Conservation (phyloP, 495 filamentous ascomycete genomes). For the Jackrogersella multiformis region DNA sequence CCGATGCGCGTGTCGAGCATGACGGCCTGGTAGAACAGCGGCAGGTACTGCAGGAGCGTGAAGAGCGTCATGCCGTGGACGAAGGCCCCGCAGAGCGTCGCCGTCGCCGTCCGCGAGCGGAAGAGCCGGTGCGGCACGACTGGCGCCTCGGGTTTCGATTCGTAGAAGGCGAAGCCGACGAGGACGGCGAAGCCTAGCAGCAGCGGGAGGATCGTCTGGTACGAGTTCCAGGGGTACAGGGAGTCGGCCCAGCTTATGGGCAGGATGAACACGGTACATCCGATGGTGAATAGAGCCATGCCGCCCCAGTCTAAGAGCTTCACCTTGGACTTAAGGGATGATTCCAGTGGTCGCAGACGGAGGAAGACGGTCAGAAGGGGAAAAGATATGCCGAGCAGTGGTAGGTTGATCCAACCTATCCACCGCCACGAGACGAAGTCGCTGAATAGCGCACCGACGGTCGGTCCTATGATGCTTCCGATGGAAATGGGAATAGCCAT, state of each 20-base stretch:
- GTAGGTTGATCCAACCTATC: conserved; percentile 58
- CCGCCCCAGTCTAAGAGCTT: conserved; percentile 58
- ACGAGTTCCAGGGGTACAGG: conserved; percentile 54
- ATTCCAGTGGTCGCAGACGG: conserved; percentile 39
- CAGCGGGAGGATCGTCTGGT: conserved; percentile 51
- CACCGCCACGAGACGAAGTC: conserved; percentile 51
- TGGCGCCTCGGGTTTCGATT: conserved; percentile 43
- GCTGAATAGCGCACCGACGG: conserved; percentile 51
- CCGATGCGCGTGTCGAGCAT: conserved; percentile 41
- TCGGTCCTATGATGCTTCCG: conserved; percentile 48
- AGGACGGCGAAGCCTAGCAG: conserved; percentile 49
- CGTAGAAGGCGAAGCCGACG: conserved; percentile 50
- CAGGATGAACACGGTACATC: conserved; percentile 46
- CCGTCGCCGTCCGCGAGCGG: conserved; percentile 39
- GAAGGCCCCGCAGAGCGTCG: conserved; percentile 43
- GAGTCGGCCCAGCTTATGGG: conserved; percentile 56
- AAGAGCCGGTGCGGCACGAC: conserved; percentile 51
- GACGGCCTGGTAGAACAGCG: conserved; percentile 52
- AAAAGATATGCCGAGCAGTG: conserved; percentile 40
- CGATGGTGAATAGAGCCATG: conserved; percentile 49
- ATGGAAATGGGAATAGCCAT: conserved; percentile 49
- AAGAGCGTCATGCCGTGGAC: conserved; percentile 49
- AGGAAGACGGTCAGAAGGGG: conserved; percentile 48
- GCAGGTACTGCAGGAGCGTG: conserved; percentile 49
- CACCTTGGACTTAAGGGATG: conserved; percentile 37